Evolutionary conservation across 768 basidiomycete species (phyloP), one percentile per base, ranked within the genome.

Genomic region (Pilatotrama ljubarskyi): DNA sequence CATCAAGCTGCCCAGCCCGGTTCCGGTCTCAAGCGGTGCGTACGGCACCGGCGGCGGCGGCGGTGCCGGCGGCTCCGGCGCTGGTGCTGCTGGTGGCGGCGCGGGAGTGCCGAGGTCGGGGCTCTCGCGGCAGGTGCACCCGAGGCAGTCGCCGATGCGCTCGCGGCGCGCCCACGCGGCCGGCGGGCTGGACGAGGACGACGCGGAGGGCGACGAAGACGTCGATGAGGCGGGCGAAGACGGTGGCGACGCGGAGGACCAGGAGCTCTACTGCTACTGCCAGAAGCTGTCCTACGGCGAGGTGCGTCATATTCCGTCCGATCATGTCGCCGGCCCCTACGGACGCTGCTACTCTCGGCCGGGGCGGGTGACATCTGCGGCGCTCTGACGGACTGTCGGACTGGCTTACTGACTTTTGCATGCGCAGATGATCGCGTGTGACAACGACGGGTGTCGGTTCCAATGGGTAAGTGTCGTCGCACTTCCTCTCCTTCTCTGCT

Each of bases 221-320:
- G 63, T 70, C 17, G 72, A 72, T 24, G 73, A 74, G 9, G 75
- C 62, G 1, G 78, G 76, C n/a, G 77, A 73, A 1, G 79, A 78
- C 26, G 77, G 73, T 15, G 83, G 79, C n/a, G 81, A 79, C 51
- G 80, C 74, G 1, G 84, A 83, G 65, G 83, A 87, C 70, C 80
- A 84, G 68, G 76, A 77, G 53, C 64, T 84, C 5, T 87, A 87
- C 61, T 87, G 86, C 71, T 80, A 80, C 72, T 87, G 86, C 70
- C 81, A 81, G 64, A 82, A 84, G 68, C 77, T 80, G 63, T 84
- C 81, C 49, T 86, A 84, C 64, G 86, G 86, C 49, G 85, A 84
- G 72, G 77, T 78, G 55, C 55, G 74, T 70, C n/a, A 43, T 43
- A 10, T 32, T 32, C 18, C 15, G n/a, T n/a, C n/a, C n/a, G n/a